Conservation (phyloP, 345 rosid species). For the Pugionium dolabratum region DNA sequence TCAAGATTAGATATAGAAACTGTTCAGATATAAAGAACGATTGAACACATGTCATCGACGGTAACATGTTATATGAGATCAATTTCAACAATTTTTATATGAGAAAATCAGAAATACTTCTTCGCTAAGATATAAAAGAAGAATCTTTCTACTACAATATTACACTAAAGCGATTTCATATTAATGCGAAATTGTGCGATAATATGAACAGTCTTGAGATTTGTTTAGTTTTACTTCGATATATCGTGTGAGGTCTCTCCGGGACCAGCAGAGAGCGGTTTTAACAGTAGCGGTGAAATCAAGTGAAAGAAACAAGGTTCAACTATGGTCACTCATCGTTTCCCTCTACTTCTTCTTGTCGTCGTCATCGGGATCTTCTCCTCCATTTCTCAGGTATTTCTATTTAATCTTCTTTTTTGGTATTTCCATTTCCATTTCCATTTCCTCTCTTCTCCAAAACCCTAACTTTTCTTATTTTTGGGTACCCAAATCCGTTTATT, state of each 20-base stretch:
- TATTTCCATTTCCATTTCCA: neutral
- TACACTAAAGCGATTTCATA: too few species aligned
- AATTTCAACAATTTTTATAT: too few species aligned
- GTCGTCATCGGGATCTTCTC: slow-evolving; percentile 19
- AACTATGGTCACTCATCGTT: slow-evolving; percentile 35
- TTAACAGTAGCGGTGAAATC: slow-evolving; percentile 21
- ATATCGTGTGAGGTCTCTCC: neutral
- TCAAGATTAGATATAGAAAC: neutral
- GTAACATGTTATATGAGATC: too few species aligned
- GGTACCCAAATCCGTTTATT: neutral
- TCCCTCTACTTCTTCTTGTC: slow-evolving; percentile 29
- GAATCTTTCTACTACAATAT: too few species aligned
- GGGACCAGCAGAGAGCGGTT: neutral
- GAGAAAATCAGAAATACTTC: neutral
- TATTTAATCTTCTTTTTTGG: too few species aligned
- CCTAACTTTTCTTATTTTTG: neutral
- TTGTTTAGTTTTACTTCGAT: neutral
- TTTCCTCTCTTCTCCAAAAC: slow-evolving; percentile 14
- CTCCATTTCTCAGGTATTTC: slow-evolving; percentile 34
- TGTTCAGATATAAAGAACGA: neutral
- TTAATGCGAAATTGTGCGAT: neutral
- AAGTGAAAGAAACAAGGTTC: slow-evolving; percentile 6
- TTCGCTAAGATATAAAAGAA: neutral
- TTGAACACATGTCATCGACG: neutral
- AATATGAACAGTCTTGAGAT: neutral